phyloP scores from a whole-genome alignment of 257 asterid species.

The Voacanga thouarsii region DNA sequence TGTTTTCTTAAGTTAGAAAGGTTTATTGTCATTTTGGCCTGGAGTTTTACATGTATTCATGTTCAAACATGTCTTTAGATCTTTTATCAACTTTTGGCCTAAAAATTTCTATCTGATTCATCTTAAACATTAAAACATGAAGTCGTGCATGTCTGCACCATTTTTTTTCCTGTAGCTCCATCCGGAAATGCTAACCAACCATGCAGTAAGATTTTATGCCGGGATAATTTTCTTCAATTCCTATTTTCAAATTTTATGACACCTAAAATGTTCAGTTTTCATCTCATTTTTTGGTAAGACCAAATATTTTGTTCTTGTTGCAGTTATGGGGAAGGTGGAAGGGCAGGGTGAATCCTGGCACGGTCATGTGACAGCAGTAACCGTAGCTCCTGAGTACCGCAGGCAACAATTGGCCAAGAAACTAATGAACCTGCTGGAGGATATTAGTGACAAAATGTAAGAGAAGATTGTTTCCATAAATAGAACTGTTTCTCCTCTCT shows the following conservation, averaged over 20 bases:
- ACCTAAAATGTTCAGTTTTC: neutral
- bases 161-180: neutral
- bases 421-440: conserved; percentile 87
- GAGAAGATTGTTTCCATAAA: conserved; percentile 14
- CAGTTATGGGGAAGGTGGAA: conserved; percentile 99
- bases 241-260: neutral
- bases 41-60: neutral
- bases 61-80: neutral
- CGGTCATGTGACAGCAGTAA: conserved; percentile 96
- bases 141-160: neutral
- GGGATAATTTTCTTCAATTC: neutral
- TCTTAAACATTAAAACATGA: neutral
- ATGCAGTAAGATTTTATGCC: neutral
- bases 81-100: neutral
- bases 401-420: conserved; percentile 96
- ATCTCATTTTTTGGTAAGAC: neutral
- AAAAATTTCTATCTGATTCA: neutral
- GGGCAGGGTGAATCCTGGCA: conserved; percentile 99
- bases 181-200: neutral
- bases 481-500: neutral
- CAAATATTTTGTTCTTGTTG: neutral
- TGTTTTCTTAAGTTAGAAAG: neutral
- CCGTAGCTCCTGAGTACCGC: conserved; percentile 88
- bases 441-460: conserved; percentile 88
- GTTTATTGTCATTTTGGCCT: neutral